Conservation (phyloP, 148 eudicot species). For the Chenopodium album region DNA sequence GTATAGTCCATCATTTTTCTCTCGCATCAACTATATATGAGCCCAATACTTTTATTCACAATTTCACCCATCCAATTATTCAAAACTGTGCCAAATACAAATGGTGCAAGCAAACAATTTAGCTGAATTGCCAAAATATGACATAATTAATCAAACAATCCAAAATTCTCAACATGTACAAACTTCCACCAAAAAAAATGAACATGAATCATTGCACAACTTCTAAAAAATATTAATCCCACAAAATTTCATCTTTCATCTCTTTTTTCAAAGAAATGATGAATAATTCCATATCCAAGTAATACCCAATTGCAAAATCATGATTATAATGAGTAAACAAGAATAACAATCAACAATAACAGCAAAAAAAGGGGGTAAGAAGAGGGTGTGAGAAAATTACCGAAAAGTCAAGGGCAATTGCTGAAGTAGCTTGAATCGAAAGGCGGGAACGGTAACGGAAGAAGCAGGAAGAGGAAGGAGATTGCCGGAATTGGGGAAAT, state of each 20-base stretch:
- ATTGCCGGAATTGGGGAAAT: conserved; percentile 24
- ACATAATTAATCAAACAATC: too few relatives aligned
- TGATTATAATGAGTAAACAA: neutral
- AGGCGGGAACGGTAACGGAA: conserved; percentile 10
- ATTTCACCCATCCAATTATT: too few relatives aligned
- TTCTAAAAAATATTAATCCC: neutral
- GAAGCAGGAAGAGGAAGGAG: neutral
- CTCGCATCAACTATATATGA: too few relatives aligned
- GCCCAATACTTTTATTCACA: too few relatives aligned
- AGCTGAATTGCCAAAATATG: too few relatives aligned
- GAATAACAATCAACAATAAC: neutral
- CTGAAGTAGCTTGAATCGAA: conserved; percentile 39
- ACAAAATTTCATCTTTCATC: neutral
- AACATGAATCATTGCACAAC: neutral
- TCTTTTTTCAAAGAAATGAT: neutral
- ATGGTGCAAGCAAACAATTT: too few relatives aligned
- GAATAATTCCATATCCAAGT: neutral
- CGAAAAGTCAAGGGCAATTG: conserved; percentile 17
- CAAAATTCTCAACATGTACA: neutral
- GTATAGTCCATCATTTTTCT: too few relatives aligned
- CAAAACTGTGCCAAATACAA: too few relatives aligned
- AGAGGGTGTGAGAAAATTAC: neutral
- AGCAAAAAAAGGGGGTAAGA: neutral
- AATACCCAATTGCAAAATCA: neutral
- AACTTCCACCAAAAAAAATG: neutral